These are phyloP conservation scores for Stylonectria norvegica DNA, from an alignment of 2,329 filamentous ascomycete species.

Conservation along the genomic window DNA sequence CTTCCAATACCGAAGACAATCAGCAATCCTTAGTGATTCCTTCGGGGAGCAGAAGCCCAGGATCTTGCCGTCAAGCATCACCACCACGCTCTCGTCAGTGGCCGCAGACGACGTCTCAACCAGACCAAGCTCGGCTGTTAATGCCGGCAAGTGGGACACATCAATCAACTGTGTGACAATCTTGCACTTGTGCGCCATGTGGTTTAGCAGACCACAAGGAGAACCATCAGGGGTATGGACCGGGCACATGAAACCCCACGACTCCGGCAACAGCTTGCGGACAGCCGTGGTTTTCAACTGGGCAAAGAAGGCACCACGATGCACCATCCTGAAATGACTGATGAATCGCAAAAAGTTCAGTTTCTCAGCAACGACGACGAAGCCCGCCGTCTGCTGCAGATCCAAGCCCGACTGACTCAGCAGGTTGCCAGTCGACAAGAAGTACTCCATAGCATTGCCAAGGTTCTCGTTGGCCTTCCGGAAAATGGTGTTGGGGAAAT, in stretches of 20 bases:
- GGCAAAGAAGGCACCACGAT: constrained; percentile 97
- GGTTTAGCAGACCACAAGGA: constrained; percentile 91
- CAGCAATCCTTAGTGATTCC: constrained; percentile 75
- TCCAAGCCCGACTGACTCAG: constrained; percentile 89
- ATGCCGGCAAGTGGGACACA: constrained; percentile 67
- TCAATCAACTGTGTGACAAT: constrained; percentile 76
- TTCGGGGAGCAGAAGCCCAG: constrained; percentile 86
- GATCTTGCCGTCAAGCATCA: constrained; percentile 87
- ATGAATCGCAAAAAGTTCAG: constrained; percentile 99
- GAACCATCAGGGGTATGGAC: constrained; percentile 96
- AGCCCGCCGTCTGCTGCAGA: constrained; percentile 90
- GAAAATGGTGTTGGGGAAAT: constrained; percentile 77
- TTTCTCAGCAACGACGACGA: constrained; percentile 96
- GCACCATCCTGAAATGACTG: constrained; percentile 98
- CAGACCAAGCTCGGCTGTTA: constrained; percentile 77
- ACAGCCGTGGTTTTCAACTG: constrained; percentile 97
- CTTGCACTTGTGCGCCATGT: constrained; percentile 91
- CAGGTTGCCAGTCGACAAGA: constrained; percentile 92
- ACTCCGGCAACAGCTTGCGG: constrained; percentile 90
- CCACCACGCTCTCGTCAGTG: constrained; percentile 77
- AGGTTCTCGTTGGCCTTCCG: constrained; percentile 83
- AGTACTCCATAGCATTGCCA: constrained; percentile 85
- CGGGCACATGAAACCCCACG: constrained; percentile 96
- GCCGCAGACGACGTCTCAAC: constrained; percentile 72
- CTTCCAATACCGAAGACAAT: constrained; percentile 92